Percentiles rank a stretch among this genome's conserved stretches.
These are phyloP conservation scores for Colletotrichum orbiculare DNA, from an alignment of 2,329 filamentous ascomycete species.

Conservation along the genomic window DNA sequence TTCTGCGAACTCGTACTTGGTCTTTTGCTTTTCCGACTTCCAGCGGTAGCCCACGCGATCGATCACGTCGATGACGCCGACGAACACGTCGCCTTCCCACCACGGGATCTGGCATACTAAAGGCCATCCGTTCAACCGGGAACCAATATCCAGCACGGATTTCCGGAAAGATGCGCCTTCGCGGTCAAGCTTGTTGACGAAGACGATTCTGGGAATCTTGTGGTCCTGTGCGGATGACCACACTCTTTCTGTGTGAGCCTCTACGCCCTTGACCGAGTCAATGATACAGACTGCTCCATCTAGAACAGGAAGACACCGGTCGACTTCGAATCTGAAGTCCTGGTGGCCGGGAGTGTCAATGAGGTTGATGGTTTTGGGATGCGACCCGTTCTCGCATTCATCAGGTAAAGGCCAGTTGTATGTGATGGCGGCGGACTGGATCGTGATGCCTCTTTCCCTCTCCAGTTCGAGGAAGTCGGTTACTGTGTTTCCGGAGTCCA, in stretches of 20 bases:
- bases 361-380: slow-evolving; percentile 80
- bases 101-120: slow-evolving; percentile 95
- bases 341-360: slow-evolving; percentile 98
- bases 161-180: slow-evolving; percentile 83
- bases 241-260: slow-evolving; percentile 96
- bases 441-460: slow-evolving; percentile 92
- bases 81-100: slow-evolving; percentile 85
- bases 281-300: slow-evolving; percentile 94
- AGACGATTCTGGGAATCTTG: slow-evolving; percentile 82
- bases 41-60: slow-evolving; percentile 81
- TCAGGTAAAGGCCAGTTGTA: slow-evolving; percentile 85
- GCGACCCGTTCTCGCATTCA: slow-evolving; percentile 50
- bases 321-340: slow-evolving; percentile 96
- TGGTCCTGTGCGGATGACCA: slow-evolving; percentile 92
- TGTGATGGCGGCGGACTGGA: slow-evolving; percentile 95
- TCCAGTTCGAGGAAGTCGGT: slow-evolving; percentile 97
- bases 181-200: slow-evolving; percentile 83
- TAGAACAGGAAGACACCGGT: slow-evolving; percentile 87
- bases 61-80: slow-evolving; percentile 87
- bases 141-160: slow-evolving; percentile 86
- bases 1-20: slow-evolving; percentile 42
- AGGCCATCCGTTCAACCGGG: slow-evolving; percentile 84
- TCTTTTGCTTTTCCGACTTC: slow-evolving; percentile 55
- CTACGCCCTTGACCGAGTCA: slow-evolving; percentile 91
- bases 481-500: slow-evolving; percentile 95